Evolutionary conservation across 2,329 filamentous ascomycete species (phyloP), one percentile per base, ranked within the genome.

Genomic region (Onygenales sp.): DNA sequence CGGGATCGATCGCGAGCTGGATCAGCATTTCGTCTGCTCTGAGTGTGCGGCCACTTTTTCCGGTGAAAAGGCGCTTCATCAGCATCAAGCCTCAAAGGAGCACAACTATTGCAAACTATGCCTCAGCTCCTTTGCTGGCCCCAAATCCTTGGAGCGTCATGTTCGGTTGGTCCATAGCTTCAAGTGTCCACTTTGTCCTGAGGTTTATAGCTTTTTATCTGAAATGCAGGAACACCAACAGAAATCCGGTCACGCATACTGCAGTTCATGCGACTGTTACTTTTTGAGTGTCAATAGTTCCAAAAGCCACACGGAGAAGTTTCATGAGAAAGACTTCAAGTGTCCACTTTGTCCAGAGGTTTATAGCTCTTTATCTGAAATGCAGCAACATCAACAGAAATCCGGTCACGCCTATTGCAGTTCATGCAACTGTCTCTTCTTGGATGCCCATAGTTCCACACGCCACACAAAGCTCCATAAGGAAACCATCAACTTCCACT

Each of bases 31-130:
- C 4, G 36, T 54, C 42, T 59, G 58, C 39, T 56, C 51, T 43
- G 50, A 54, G 33, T 59, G 58, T 7, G 51, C 47, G 14, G 31
- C 14, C 35, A 50, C 36, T 10, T 58, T 56, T 43, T 45, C 27
- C 39, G 55, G 55, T 13, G 39, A 57, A 6, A 21, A 56, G 17
- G 51, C 44, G 5, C 54, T 59, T 17, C 58, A 58, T 3, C 56
- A 56, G 42, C 58, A 59, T 33, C 58, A 60, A 42, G 55, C 57
- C 48, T 49, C 38, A 27, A 38, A 48, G 21, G 50, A 46, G 11
- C 58, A 60, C 43, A 56, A 55, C 17, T 60, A 57, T 43, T 59
- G 58, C 51, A 35, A 54, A 11, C 39, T 49, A 41, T 59, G 58
- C 27, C 43, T 49, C 9, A 50, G 52, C 14, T 59, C 56, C n/a